Conservation (phyloP, 2,329 filamentous ascomycete genomes). For the Cytospora leucostoma region DNA sequence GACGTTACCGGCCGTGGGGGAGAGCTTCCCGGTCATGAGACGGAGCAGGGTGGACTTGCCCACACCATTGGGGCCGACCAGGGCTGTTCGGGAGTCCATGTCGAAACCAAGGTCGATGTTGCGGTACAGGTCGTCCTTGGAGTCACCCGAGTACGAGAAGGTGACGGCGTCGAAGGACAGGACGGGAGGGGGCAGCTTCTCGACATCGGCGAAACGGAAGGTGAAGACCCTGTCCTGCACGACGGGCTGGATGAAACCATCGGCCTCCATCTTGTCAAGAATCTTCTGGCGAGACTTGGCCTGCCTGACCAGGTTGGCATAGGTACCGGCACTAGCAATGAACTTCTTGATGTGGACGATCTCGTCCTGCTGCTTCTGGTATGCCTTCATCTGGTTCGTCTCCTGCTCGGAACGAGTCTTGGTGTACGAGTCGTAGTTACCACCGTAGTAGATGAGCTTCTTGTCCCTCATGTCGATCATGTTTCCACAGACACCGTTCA, state of each 20-base stretch:
- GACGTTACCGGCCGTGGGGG: slow-evolving; percentile 78
- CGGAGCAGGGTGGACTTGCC: slow-evolving; percentile 96
- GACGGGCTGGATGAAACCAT: slow-evolving; percentile 96
- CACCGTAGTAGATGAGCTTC: slow-evolving; percentile 94
- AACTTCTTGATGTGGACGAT: slow-evolving; percentile 99
- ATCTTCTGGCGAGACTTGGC: slow-evolving; percentile 99
- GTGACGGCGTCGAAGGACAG: slow-evolving; percentile 96
- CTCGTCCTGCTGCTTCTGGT: slow-evolving; percentile 98
- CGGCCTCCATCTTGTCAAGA: slow-evolving; percentile 99
- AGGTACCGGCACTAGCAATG: slow-evolving; percentile 98
- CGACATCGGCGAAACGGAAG: slow-evolving; percentile 97
- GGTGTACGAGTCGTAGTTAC: slow-evolving; percentile 98
- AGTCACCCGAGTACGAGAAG: slow-evolving; percentile 92
- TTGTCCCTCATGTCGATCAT: slow-evolving; percentile 98
- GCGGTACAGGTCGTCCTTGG: slow-evolving; percentile 91
- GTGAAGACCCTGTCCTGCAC: slow-evolving; percentile 84
- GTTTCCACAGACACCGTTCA: slow-evolving; percentile 96
- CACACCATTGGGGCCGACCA: slow-evolving; percentile 98
- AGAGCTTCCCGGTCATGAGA: slow-evolving; percentile 95
- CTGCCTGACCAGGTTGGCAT: slow-evolving; percentile 97
- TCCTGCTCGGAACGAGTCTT: slow-evolving; percentile 96
- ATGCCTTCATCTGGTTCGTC: slow-evolving; percentile 98
- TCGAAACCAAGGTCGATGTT: slow-evolving; percentile 98
- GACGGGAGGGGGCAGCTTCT: slow-evolving; percentile 98
- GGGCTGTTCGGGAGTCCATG: slow-evolving; percentile 97